phyloP scores from a whole-genome alignment of 1,284 basidiomycete species.

The Moesziomyces globuligerus region DNA sequence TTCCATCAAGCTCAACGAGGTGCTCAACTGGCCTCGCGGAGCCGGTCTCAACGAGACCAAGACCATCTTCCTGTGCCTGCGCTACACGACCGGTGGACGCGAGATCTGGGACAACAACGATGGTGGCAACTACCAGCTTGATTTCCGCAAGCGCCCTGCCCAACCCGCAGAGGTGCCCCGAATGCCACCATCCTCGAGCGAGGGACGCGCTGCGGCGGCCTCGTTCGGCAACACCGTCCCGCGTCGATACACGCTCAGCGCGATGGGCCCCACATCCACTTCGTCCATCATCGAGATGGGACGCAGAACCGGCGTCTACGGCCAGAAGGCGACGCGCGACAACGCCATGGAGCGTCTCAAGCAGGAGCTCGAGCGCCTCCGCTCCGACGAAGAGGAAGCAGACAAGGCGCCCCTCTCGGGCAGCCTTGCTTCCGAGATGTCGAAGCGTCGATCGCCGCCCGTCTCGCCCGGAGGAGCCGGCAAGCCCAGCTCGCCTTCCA shows the following conservation, averaged over 20 bases:
- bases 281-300: slow-evolving; percentile 54
- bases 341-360: slow-evolving; percentile 69
- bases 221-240: slow-evolving; percentile 35
- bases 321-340: slow-evolving; percentile 62
- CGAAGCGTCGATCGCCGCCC: slow-evolving; percentile 55
- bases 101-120: slow-evolving; percentile 91
- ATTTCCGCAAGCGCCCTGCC: slow-evolving; percentile 65
- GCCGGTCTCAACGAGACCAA: slow-evolving; percentile 79
- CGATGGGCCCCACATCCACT: slow-evolving; percentile 30
- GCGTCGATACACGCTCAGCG: slow-evolving; percentile 42
- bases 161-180: slow-evolving; percentile 29
- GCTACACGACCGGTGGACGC: slow-evolving; percentile 80
- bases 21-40: slow-evolving; percentile 64
- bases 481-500: slow-evolving; percentile 55
- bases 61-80: slow-evolving; percentile 81
- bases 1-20: slow-evolving; percentile 71
- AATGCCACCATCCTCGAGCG: slow-evolving; percentile 24
- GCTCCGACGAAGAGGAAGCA: slow-evolving; percentile 69
- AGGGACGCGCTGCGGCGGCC: slow-evolving; percentile 12
- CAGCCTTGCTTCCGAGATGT: slow-evolving; percentile 31
- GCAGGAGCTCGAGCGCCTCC: slow-evolving; percentile 70
- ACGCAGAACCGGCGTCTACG: slow-evolving; percentile 54
- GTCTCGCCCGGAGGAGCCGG: slow-evolving; percentile 63
- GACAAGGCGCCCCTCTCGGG: slow-evolving; percentile 46
- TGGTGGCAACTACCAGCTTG: slow-evolving; percentile 80